Base-by-base conservation (phyloP, 2,329 filamentous ascomycete genomes). In the Alternaria gansuensis region DNA sequence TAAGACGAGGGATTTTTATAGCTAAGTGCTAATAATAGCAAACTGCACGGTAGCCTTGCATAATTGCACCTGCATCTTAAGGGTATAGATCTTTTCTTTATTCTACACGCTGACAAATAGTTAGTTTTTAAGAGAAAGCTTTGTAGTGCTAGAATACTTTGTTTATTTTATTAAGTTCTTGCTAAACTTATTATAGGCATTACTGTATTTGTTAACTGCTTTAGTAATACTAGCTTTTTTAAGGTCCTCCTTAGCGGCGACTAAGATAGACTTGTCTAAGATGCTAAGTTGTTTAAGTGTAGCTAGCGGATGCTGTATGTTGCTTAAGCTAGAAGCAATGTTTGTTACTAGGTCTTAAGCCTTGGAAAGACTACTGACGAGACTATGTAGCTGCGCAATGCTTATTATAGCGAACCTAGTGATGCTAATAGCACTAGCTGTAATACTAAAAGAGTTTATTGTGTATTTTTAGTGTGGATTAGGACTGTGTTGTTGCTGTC, bases 61-160 rank as follows among this genome's bases (percentile, higher is more conserved):
- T 4, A 44, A 57, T 36, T 58, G 59, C 17, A 65, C 6, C 26
- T 51, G 54, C 13, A 21, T 62, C 9, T 36, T 55, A 13, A 62
- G 28, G 4, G 62, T 65, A 23, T 46, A 52, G 11, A 65, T 54
- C 51, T 60, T 65, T 41, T 65, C 59, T 48, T 41, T 60, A 39
- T 63, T 63, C 60, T 54, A 65, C 31, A 65, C 45, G 24, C 63
- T 49, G 14, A 61, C 40, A 2, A 54, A 54, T 11, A 65, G 28
- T 4, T 51, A 57, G 59, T 65, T 60, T 26, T 60, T 41, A 11
- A 51, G 36, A 43, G 49, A 51, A 24, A 51, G 37, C 37, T 55
- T 63, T 11, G 43, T 28, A 23, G 44, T 37, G 49, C 39, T 62
- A 8, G 60, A 66, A 48, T 63, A 54, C 39, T 60, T 66, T n/a